Evolutionary conservation across 2,329 filamentous ascomycete species (phyloP), one percentile per base, ranked within the genome.

Genomic region (Monosporascus sp.): DNA sequence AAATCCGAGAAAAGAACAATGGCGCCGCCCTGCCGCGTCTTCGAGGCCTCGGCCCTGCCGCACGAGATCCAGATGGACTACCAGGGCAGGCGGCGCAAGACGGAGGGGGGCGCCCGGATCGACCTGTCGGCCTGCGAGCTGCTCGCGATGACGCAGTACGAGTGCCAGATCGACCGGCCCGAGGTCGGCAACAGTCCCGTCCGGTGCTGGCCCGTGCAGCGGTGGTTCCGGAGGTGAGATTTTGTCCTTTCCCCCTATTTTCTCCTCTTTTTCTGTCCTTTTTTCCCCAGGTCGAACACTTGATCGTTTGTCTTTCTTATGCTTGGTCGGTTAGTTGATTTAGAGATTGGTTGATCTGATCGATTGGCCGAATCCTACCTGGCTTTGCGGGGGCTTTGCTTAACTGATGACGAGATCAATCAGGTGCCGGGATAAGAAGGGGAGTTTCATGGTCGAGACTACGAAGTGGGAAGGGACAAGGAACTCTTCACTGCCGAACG

Each of bases 361-460:
- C 38, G 5, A n/a, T 49, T 14, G 28, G 28, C 11, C 28, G 28
- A 5, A 31, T 31, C 28, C 28, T 9, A 14, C 28, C 28, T 31
- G 28, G 14, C 14, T 3, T 31, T 31, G 28, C 28, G 28, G 9
- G 28, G 28, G 9, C 28, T 31, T 31, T 31, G 28, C 9, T 31
- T 31, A 31, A 31, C 14, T 31, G 9, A 31, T 31, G 28, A 31
- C 28, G 28, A 31, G 9, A 3, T 31, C 28, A 31, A 58, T 55
- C 55, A 86, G 84, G 60, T 86, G 84, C 66, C 71, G 73, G 54
- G 82, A 85, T 67, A 76, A 71, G 60, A 79, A 80, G 15, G 80
- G 79, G 5, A 71, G 54, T 7, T 87, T 86, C 60, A 78, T 74
- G 65, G 79, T 85, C 44, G 84, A 87, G 70, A 87, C 84, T 24